Evolutionary conservation across 2,329 filamentous ascomycete genomes (phyloP).

Genomic region (Intubia oerlemansii): DNA sequence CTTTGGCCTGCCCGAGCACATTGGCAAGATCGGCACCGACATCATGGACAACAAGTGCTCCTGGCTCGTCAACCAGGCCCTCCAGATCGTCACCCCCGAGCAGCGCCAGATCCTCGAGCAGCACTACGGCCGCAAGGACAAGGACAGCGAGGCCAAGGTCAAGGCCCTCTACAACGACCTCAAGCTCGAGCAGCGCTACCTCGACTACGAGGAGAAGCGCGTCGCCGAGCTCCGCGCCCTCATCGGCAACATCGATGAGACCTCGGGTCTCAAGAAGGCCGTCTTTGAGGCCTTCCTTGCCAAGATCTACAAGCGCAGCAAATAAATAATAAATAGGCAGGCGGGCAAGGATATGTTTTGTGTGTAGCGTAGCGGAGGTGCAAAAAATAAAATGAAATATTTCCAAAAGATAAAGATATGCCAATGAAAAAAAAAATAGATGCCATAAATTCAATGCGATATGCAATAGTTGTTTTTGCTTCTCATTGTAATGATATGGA

Average conservation of each 20-base stretch:
- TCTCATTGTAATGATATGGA: too few species aligned
- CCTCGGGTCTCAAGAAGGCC: conserved; percentile 68
- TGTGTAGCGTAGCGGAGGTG: too few species aligned
- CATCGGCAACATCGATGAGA: conserved; percentile 70
- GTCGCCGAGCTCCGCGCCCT: conserved; percentile 56
- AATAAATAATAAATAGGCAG: too few species aligned
- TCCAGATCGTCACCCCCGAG: conserved; percentile 58
- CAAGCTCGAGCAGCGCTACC: conserved; percentile 62
- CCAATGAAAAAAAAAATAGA: neutral
- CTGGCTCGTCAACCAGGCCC: conserved; percentile 90
- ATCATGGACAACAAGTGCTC: conserved; percentile 99
- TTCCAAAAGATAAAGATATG: neutral
- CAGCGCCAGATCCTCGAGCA: conserved; percentile 76
- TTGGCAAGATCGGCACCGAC: conserved; percentile 97
- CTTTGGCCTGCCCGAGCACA: conserved; percentile 76
- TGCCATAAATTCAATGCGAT: too few species aligned
- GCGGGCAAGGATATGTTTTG: too few species aligned
- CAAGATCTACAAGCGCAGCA: conserved; percentile 98
- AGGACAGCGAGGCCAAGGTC: conserved; percentile 58
- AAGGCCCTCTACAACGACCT: conserved; percentile 82
- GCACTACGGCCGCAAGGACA: conserved; percentile 88
- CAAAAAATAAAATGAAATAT: neutral
- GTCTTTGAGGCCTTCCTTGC: conserved; percentile 76
- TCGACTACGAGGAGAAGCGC: conserved; percentile 73
- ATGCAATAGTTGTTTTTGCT: too few species aligned